Base-by-base conservation (phyloP, 108 stramenopile species). In the Cyclotella atomus region DNA sequence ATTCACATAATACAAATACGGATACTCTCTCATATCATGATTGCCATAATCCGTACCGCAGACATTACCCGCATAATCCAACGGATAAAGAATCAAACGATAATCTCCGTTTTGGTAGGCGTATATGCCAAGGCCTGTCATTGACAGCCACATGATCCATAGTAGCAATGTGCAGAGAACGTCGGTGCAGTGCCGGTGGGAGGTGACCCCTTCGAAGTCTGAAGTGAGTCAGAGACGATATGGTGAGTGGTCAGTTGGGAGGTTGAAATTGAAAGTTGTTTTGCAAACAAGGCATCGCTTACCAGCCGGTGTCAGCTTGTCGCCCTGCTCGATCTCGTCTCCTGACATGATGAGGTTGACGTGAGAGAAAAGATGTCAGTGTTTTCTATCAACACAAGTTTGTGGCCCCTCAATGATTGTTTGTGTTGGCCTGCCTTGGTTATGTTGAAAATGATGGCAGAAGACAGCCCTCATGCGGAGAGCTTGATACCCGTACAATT, bases 11-110 rank as follows among this genome's bases (percentile, higher is more conserved):
- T 77, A 79, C 55, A 94, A 67, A 54, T 82, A 85, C 6, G 90
- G 87, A 85, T 84, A 94, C 24, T 87, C 85, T 9, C 82, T 82
- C 83, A 85, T 85, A 57, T 83, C 75, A 19, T 56, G 64, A 10
- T 59, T 68, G 17, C 79, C 77, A 55, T 74, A 76, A 46, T 87
- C 71, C 2, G 85, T 85, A 25, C 93, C 93, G 68, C 93, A 94
- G n/a, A 91, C 50, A 56, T 91, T 91, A 7, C 88, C 93, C 43
- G 77, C 83, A 65, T 90, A 90, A 55, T 94, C 93, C 54, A 91
- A 44, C 6, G 90, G 89, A 59, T 88, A 83, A 33, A 94, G 47
- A 46, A 91, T 75, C 15, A 88, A 50, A 43, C 87, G 77, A 75
- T 82, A 81, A 62, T 92, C 91, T 19, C 89, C 91, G 47, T 84